Evolutionary conservation across 768 basidiomycete species (phyloP).

Genomic region (Rhizopogon sp.): DNA sequence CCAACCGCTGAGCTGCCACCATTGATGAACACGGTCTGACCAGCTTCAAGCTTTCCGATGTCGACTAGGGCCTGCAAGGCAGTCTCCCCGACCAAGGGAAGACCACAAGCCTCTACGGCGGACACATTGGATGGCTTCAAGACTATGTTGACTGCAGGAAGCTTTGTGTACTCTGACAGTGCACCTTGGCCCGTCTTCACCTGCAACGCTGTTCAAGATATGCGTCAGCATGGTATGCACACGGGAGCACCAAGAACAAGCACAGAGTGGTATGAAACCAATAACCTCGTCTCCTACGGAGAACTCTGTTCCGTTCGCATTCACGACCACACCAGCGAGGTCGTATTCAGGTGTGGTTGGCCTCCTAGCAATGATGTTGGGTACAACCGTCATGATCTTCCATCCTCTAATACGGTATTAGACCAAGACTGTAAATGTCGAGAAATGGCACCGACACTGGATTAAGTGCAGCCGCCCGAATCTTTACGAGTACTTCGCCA

Average conservation of each 20-base stretch:
- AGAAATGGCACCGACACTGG: conserved; percentile 43
- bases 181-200: conserved; percentile 44
- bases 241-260: conserved; percentile 8
- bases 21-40: conserved; percentile 61
- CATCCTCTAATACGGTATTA: conserved; percentile 40
- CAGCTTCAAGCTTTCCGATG: conserved; percentile 44
- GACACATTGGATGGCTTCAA: conserved; percentile 42
- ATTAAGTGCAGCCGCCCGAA: conserved; percentile 58
- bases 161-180: conserved; percentile 50
- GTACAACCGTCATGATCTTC: conserved; percentile 48
- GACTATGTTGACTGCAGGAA: conserved; percentile 29
- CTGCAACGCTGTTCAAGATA: conserved; percentile 18
- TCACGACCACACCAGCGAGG: conserved; percentile 57
- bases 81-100: conserved; percentile 54
- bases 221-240: background rate
- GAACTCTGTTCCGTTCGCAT: conserved; percentile 48
- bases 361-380: conserved; percentile 40
- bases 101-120: conserved; percentile 54
- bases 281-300: conserved; percentile 59
- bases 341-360: conserved; percentile 59
- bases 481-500: conserved; percentile 46
- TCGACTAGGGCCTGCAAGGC: conserved; percentile 52
- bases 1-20: conserved; percentile 71
- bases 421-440: background rate
- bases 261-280: conserved; percentile 43